Conservation (phyloP, 1,284 basidiomycete species). For the Sporisorium exsertum region DNA sequence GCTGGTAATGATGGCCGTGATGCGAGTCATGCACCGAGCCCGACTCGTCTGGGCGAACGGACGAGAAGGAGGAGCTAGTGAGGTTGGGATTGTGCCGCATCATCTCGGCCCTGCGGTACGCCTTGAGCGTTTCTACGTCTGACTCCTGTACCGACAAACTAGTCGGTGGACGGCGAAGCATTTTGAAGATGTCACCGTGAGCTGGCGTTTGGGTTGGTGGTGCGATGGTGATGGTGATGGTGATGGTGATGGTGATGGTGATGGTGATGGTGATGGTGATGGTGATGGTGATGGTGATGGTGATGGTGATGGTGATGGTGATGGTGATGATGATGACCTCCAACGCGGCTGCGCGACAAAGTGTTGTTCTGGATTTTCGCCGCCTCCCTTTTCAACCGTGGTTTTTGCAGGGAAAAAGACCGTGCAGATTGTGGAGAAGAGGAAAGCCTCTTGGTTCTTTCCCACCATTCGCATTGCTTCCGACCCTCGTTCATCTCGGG, state of each 20-base stretch:
- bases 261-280: background rate
- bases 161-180: slow-evolving; percentile 43
- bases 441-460: background rate
- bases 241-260: background rate
- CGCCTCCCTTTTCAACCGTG: background rate
- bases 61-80: slow-evolving; percentile 39
- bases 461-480: background rate
- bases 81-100: slow-evolving; percentile 49
- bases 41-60: slow-evolving; percentile 37
- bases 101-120: slow-evolving; percentile 43
- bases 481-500: slow-evolving; percentile 11
- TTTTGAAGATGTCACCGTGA: background rate
- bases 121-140: slow-evolving; percentile 52
- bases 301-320: slow-evolving; percentile 1
- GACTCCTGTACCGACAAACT: slow-evolving; percentile 45
- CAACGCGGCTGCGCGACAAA: background rate
- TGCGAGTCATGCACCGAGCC: slow-evolving; percentile 34
- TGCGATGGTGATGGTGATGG: slow-evolving; percentile 1
- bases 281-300: background rate
- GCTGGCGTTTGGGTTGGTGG: background rate
- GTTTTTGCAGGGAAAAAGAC: background rate
- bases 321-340: background rate
- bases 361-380: slow-evolving; percentile 13
- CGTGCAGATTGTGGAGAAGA: slow-evolving; percentile 3
- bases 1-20: slow-evolving; percentile 22